A percentile compares a stretch with the other conserved stretches of the same genome.
Conservation (phyloP, 2,329 filamentous ascomycete species). For the Alternaria viburni region DNA sequence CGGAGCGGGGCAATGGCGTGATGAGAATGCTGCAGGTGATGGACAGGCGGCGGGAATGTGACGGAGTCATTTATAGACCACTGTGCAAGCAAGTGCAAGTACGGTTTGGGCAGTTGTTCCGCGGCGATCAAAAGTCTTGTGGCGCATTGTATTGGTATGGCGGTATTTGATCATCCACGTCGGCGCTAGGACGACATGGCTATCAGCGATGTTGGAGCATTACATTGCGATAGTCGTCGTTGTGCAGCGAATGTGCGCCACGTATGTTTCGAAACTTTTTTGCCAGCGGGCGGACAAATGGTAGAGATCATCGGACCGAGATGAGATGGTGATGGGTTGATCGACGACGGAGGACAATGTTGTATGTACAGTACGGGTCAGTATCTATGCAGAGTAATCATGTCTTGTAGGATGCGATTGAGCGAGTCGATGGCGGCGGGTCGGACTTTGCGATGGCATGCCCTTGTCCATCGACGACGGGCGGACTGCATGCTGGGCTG, state of each 20-base stretch:
- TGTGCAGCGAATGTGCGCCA: not conserved
- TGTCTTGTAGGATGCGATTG: not conserved
- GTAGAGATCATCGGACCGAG: not conserved
- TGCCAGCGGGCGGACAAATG: not conserved
- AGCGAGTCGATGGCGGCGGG: not conserved
- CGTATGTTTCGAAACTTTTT: not conserved
- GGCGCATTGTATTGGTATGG: not conserved
- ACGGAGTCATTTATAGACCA: not conserved
- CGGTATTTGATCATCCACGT: not conserved
- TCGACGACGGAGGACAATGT: not conserved
- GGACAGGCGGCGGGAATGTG: not conserved
- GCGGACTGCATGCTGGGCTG: not conserved
- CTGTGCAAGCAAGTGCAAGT: not conserved
- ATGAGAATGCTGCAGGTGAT: not conserved
- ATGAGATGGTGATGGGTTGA: not conserved
- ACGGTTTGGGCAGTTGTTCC: not conserved
- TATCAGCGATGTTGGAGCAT: not conserved
- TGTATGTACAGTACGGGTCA: not conserved
- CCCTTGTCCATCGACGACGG: not conserved
- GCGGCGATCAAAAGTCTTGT: not conserved
- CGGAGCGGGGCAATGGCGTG: constrained; percentile 3
- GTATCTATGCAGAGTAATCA: not conserved
- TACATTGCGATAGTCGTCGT: not conserved
- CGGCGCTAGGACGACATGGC: not conserved
- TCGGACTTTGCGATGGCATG: not conserved